Conservation (phyloP, 2,329 filamentous ascomycete species). For the Pseudogymnoascus sp. region DNA sequence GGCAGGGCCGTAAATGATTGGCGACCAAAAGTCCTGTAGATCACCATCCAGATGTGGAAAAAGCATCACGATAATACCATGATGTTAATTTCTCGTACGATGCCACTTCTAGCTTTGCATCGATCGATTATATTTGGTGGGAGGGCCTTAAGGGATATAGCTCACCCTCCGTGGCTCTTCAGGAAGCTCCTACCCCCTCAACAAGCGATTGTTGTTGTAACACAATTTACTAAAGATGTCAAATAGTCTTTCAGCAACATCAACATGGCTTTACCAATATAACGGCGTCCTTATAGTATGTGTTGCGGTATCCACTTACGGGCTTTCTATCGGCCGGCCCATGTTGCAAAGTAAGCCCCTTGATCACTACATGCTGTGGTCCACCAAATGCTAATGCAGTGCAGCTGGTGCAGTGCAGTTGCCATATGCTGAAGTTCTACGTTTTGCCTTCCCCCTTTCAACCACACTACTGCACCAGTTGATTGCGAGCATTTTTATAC, state of each 20-base stretch:
- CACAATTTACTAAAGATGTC: not conserved
- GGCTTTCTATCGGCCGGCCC: not conserved
- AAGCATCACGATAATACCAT: not conserved
- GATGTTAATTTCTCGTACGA: not conserved
- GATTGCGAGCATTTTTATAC: not conserved
- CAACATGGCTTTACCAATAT: not conserved
- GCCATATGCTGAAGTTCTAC: not conserved
- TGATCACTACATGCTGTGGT: not conserved
- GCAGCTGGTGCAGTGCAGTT: not conserved
- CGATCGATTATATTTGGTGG: not conserved
- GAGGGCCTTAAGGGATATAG: not conserved
- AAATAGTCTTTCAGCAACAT: not conserved
- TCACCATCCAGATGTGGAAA: not conserved
- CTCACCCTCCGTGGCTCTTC: not conserved
- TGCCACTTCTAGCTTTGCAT: not conserved
- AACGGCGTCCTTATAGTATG: not conserved
- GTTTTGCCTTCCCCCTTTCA: conserved; percentile 3
- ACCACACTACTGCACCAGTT: not conserved
- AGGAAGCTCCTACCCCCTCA: not conserved
- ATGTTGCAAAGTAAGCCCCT: not conserved
- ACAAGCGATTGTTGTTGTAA: not conserved
- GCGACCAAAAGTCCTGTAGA: not conserved
- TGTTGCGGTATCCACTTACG: not conserved
- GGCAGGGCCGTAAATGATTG: not conserved
- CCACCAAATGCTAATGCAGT: not conserved